Base-by-base conservation (phyloP, 179 eudicot species). In the Silene vulgaris region DNA sequence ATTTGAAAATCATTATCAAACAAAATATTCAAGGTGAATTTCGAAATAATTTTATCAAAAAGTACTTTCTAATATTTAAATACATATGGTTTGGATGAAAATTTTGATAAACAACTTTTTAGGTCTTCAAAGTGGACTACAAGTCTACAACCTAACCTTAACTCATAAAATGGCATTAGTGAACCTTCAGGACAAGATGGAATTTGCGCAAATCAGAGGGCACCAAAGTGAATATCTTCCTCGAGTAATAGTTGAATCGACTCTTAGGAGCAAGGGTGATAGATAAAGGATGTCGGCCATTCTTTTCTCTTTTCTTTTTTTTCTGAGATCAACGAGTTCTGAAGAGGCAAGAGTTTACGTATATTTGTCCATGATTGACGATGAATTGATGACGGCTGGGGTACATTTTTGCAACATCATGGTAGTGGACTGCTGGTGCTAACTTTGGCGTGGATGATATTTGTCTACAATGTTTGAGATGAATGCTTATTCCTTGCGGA, bases 381-480 rank as follows among this genome's bases (percentile, higher is more conserved):
- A 66, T 72, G 65, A 63, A 57, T 65, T 67, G 60, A 59, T 21
- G 72, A 69, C 54, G 23, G 71, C 52, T 57, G 56, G 21, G 75
- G 45, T 59, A 23, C n/a, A 72, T 19, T 21, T 71, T 61, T 35
- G 73, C 77, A n/a, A 30, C 75, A 20, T 74, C 77, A 57, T 45
- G 52, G 52, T 13, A 45, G 52, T 45, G 52, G 52, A 45, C 52
- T 45, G 52, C 52, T 61, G 66, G 69, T 71, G 29, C 61, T 7
- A 23, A 50, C 14, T 19, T 75, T 66, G 77, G 70, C 54, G 74
- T 57, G 77, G 62, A 45, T 75, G 74, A 65, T 81, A 48, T 50
- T 72, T 16, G n/a, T 59, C 76, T 37, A 23, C 73, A 60, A 48
- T 82, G 74, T 66, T 75, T 72, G 78, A 69, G 56, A 81, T 78